These are phyloP conservation scores for Termitomyces sp. DNA, from an alignment of 768 basidiomycete genomes.

Conservation along the genomic window DNA sequence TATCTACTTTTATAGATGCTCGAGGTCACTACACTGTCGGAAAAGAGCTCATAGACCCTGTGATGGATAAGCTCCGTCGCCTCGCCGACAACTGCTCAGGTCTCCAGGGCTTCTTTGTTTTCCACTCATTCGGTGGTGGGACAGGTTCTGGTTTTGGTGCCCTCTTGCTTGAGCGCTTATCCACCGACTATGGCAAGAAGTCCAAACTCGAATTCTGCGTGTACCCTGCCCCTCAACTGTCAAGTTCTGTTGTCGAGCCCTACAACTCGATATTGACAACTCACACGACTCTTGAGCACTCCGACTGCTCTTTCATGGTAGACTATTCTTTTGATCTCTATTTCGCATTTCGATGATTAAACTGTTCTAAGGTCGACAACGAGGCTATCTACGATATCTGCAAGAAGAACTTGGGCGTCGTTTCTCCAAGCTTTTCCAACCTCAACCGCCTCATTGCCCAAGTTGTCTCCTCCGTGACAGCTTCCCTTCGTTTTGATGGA, in stretches of 20 bases:
- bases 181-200: conserved; percentile 98
- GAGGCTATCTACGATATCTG: conserved; percentile 98
- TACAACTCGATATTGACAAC: conserved; percentile 98
- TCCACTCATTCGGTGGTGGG: conserved; percentile 99
- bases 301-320: conserved; percentile 99
- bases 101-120: conserved; percentile 98
- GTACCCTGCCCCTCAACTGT: conserved; percentile 89
- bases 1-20: conserved; percentile 55
- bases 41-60: conserved; percentile 95
- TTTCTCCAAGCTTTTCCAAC: conserved; percentile 87
- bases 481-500: conserved; percentile 95
- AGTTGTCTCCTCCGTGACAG: conserved; percentile 97
- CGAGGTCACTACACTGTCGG: conserved; percentile 99
- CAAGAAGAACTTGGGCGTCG: conserved; percentile 88
- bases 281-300: conserved; percentile 97
- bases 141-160: conserved; percentile 99
- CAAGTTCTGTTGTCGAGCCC: conserved; percentile 95
- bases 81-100: conserved; percentile 97
- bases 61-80: conserved; percentile 95
- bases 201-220: conserved; percentile 98
- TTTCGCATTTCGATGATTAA: conserved; percentile 3
- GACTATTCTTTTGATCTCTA: conserved; percentile 8
- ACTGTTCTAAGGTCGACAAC: conserved; percentile 58
- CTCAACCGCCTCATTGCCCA: conserved; percentile 96
- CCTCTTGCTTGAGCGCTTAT: conserved; percentile 90